Evolutionary conservation across 805 yeast species (phyloP).

Genomic region (Wickerhamiella cacticola): DNA sequence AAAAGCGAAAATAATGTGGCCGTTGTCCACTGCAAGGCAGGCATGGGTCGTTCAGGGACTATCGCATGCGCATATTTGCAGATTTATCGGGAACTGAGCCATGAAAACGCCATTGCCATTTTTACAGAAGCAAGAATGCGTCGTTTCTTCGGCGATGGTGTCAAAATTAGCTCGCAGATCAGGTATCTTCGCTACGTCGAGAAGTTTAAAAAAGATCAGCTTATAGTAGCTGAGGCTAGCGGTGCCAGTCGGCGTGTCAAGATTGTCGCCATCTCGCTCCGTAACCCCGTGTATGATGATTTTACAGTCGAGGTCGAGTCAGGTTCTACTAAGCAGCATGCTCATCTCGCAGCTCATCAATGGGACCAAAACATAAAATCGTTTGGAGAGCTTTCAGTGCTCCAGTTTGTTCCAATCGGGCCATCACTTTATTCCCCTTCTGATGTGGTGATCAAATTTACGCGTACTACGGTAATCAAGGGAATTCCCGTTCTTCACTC

Average conservation of each 20-base stretch:
- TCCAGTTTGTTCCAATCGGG: slow-evolving; percentile 4
- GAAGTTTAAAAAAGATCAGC: not conserved
- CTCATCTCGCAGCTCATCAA: not conserved
- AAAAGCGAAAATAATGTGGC: slow-evolving; percentile 38
- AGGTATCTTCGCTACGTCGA: slow-evolving; percentile 53
- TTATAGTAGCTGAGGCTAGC: not conserved
- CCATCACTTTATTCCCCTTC: slow-evolving; percentile 1
- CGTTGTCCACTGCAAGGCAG: slow-evolving; percentile 76
- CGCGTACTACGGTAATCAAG: slow-evolving; percentile 4
- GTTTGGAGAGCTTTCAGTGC: slow-evolving; percentile 4
- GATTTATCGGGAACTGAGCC: slow-evolving; percentile 32
- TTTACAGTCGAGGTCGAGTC: slow-evolving; percentile 12
- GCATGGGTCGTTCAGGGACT: slow-evolving; percentile 85
- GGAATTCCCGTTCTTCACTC: slow-evolving; percentile 10
- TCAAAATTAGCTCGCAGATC: slow-evolving; percentile 58
- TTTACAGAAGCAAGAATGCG: slow-evolving; percentile 53
- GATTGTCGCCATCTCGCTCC: slow-evolving; percentile 15
- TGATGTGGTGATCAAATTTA: slow-evolving; percentile 9
- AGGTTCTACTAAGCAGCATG: not conserved
- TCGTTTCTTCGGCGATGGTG: slow-evolving; percentile 46
- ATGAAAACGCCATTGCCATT: slow-evolving; percentile 37
- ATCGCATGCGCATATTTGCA: slow-evolving; percentile 60
- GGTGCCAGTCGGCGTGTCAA: not conserved
- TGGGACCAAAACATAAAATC: slow-evolving; percentile 6
- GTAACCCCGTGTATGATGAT: slow-evolving; percentile 12